Percentiles rank a stretch among this genome's conserved stretches.
Conservation (phyloP, 768 basidiomycete species). For the Mycena metata region DNA sequence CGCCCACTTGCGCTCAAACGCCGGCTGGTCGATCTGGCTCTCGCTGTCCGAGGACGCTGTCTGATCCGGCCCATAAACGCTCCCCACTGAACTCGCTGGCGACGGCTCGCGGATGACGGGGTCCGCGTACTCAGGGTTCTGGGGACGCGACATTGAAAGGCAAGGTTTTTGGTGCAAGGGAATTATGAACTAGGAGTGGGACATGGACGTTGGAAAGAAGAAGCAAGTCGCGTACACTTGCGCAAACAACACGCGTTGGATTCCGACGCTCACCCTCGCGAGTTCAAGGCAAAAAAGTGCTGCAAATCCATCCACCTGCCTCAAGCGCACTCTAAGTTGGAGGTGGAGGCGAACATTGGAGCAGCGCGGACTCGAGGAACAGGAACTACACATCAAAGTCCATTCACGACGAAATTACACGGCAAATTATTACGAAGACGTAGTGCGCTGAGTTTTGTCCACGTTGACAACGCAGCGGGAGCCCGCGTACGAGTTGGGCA, state of each 20-base stretch:
- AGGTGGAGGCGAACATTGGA: too few relatives aligned
- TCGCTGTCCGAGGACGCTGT: slow-evolving; percentile 63
- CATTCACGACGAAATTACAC: too few relatives aligned
- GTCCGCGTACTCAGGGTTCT: slow-evolving; percentile 59
- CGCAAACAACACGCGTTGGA: background rate
- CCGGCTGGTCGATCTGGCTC: slow-evolving; percentile 49
- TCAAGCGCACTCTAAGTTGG: too few relatives aligned
- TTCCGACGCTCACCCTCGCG: too few relatives aligned
- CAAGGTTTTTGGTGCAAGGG: background rate
- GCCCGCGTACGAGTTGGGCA: too few relatives aligned
- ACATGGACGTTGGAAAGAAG: slow-evolving; percentile 21
- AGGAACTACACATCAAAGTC: too few relatives aligned
- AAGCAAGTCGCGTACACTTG: slow-evolving; percentile 14
- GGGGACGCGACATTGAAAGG: slow-evolving; percentile 22
- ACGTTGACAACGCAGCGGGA: too few relatives aligned
- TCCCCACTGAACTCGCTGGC: slow-evolving; percentile 67
- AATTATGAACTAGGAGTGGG: slow-evolving; percentile 1
- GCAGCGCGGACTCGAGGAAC: too few relatives aligned
- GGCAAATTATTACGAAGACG: too few relatives aligned
- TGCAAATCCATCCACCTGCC: too few relatives aligned
- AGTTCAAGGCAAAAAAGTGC: too few relatives aligned
- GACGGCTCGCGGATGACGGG: slow-evolving; percentile 64
- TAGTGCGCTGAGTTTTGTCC: too few relatives aligned
- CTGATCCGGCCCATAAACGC: slow-evolving; percentile 59
- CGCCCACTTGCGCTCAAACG: slow-evolving; percentile 60